phyloP scores from a whole-genome alignment of 2,329 filamentous ascomycete genomes.

The Lasiodiplodia citricola region DNA sequence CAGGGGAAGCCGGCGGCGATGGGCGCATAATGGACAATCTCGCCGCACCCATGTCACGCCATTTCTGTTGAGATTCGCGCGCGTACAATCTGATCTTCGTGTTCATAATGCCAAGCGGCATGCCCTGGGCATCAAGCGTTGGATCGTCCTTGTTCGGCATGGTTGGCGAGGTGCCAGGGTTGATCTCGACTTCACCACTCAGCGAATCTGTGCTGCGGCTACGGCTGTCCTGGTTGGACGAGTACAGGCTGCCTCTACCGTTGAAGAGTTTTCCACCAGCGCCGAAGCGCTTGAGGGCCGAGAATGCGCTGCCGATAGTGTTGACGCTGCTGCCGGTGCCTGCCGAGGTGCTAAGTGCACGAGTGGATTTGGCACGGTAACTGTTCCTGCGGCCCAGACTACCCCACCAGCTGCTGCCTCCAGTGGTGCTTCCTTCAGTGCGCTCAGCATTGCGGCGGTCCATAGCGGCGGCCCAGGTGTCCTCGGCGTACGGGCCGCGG shows the following conservation, averaged over 20 bases:
- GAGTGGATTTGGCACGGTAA: slow-evolving; percentile 58
- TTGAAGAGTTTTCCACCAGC: slow-evolving; percentile 55
- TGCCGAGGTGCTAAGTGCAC: slow-evolving; percentile 62
- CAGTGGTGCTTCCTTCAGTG: slow-evolving; percentile 46
- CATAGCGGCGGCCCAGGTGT: slow-evolving; percentile 57
- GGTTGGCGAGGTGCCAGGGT: slow-evolving; percentile 34
- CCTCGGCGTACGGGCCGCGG: slow-evolving; percentile 61
- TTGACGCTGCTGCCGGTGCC: slow-evolving; percentile 77
- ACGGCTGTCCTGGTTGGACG: slow-evolving; percentile 49
- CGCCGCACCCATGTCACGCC: slow-evolving; percentile 90
- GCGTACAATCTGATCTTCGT: slow-evolving; percentile 87
- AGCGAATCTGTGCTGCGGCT: slow-evolving; percentile 29
- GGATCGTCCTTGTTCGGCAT: slow-evolving; percentile 24
- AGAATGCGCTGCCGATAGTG: slow-evolving; percentile 79
- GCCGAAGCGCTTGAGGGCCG: slow-evolving; percentile 75
- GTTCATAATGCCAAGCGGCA: slow-evolving; percentile 72
- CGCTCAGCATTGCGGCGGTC: slow-evolving; percentile 56
- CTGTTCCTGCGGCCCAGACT: slow-evolving; percentile 59
- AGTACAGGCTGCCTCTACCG: slow-evolving; percentile 61
- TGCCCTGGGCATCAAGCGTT: slow-evolving; percentile 38
- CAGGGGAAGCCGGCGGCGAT: slow-evolving; percentile 33
- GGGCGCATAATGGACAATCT: slow-evolving; percentile 80
- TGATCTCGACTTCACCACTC: slow-evolving; percentile 34
- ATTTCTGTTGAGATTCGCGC: slow-evolving; percentile 74
- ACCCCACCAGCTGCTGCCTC: slow-evolving; percentile 55